Base-by-base conservation (phyloP, 164 flowering plant genomes). In the Aristolochia californica region DNA sequence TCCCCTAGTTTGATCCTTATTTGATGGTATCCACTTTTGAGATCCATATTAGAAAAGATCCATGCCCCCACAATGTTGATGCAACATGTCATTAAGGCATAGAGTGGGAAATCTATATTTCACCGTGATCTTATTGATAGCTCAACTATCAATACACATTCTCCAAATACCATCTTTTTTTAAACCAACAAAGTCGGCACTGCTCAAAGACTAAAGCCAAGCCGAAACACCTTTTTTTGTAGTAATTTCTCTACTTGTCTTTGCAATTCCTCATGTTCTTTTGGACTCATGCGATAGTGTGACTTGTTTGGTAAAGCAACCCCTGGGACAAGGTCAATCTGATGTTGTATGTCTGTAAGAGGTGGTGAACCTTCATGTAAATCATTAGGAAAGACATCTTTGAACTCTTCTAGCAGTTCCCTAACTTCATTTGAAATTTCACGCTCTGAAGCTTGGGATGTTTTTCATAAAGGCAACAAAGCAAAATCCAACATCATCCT, bases 111-210 rank as follows among this genome's bases (percentile, higher is more conserved):
- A 54, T 54, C 8, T 26, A 38, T 27, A 53, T 5, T 4, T 12
- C 10, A 25, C 34, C 34, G 13, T 53, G 30, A 5, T 27, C 14
- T 25, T 53, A 18, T 53, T 53, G 38, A 24, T 22, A 4, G 56
- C 56, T n/a, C n/a, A n/a, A n/a, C 17, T 5, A 12, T 53, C 40
- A 9, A 25, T 16, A 25, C 16, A 25, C 38, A 53, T 53, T 11
- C n/a, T 24, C 34, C 56, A 53, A 13, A 18, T 25, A 11, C 56
- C 56, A 25, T 53, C 40, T 20, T 24, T 53, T 18, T 53, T 53
- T 7, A 40, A 12, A 27, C 38, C 2, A 53, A 38, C 13, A 53
- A 13, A 25, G 56, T 15, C 13, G 27, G 38, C 11, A 53, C 5
- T 22, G 38, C 56, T 13, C 17, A 25, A 17, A 20, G 56, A 14